phyloP scores from a whole-genome alignment of 2,329 filamentous ascomycete species.

The Phoma sp. region DNA sequence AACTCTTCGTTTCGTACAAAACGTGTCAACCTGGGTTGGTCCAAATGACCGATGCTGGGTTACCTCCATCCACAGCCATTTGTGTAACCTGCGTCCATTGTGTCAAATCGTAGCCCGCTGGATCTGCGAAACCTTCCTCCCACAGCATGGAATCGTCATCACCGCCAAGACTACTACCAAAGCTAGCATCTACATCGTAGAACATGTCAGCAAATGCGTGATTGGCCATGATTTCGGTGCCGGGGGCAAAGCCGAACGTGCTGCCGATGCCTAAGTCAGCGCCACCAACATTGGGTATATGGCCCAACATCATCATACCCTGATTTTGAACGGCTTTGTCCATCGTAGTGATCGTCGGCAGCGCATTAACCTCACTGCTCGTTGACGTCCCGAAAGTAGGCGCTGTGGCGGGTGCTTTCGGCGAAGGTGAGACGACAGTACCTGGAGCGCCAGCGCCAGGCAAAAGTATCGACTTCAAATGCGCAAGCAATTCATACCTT shows the following conservation, averaged over 20 bases:
- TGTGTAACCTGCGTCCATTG: constrained; percentile 7
- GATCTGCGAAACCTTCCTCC: constrained; percentile 5
- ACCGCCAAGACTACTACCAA: constrained; percentile 1
- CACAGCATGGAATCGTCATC: constrained; percentile 1
- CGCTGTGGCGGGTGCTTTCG: not conserved
- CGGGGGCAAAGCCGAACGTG: not conserved
- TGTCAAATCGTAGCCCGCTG: constrained; percentile 4
- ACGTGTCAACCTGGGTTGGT: not conserved
- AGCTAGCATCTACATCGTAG: constrained; percentile 1
- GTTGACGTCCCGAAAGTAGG: not conserved
- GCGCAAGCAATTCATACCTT: constrained; percentile 6
- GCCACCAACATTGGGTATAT: constrained; percentile 2
- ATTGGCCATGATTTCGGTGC: not conserved
- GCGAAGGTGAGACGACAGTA: not conserved
- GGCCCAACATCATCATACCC: not conserved
- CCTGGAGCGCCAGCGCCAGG: not conserved
- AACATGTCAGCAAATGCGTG: not conserved
- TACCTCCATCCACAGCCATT: constrained; percentile 2
- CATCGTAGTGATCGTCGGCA: not conserved
- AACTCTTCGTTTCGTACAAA: too few relatives aligned
- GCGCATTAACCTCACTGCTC: not conserved
- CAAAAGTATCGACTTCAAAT: constrained; percentile 9
- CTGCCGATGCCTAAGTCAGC: not conserved
- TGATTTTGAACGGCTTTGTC: not conserved
- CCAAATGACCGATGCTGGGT: not conserved